Evolutionary conservation across 169 alveolate species (phyloP).

Genomic region (Besnoitia besnoiti): DNA sequence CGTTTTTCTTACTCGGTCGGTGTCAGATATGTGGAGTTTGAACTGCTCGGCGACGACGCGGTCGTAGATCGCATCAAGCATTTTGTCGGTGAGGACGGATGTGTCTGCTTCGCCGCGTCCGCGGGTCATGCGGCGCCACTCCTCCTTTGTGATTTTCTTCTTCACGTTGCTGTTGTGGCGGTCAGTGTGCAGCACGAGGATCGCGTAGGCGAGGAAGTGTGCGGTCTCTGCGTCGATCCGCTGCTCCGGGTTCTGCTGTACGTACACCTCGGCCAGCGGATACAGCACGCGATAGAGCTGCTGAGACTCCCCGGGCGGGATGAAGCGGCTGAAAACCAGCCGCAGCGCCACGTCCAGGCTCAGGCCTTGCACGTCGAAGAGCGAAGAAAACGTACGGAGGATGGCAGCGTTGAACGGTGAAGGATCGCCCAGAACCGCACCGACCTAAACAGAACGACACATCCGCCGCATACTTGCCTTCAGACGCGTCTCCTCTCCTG

Average conservation of each 20-base stretch:
- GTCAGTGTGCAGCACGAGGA: conserved; percentile 61
- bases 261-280: conserved; percentile 53
- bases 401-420: conserved; percentile 33
- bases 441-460: conserved; percentile 44
- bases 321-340: conserved; percentile 37
- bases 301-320: conserved; percentile 70
- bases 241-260: conserved; percentile 43
- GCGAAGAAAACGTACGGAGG: conserved; percentile 51
- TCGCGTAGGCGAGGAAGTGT: conserved; percentile 67
- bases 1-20: conserved; percentile 44
- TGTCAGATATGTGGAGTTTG: conserved; percentile 53
- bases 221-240: conserved; percentile 50
- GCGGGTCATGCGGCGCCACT: conserved; percentile 30
- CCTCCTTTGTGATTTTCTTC: conserved; percentile 59
- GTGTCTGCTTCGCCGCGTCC: not conserved
- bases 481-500: not conserved
- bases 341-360: conserved; percentile 55
- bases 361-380: conserved; percentile 53
- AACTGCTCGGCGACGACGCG: conserved; percentile 56
- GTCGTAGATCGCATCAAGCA: conserved; percentile 59
- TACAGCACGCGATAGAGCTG: conserved; percentile 58
- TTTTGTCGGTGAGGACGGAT: not conserved
- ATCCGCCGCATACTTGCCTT: too few relatives aligned
- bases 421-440: conserved; percentile 53
- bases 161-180: conserved; percentile 61